phyloP scores from a whole-genome alignment of 805 yeast species.

The Kodamaea fukazawae region DNA sequence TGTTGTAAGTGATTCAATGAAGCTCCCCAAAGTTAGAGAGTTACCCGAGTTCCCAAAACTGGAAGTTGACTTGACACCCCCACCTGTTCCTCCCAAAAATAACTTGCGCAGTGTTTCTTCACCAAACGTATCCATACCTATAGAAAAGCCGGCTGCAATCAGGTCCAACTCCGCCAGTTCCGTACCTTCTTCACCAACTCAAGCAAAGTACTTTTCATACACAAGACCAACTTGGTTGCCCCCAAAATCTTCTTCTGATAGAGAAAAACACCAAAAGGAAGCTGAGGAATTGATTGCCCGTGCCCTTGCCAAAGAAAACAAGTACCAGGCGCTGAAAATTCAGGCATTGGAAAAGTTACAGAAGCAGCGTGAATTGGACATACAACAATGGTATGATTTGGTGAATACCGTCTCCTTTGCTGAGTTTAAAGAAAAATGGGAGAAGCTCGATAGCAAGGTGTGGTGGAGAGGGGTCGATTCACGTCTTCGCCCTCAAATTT shows the following conservation, averaged over 20 bases:
- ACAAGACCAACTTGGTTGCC: conserved; percentile 69
- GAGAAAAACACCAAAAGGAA: conserved; percentile 51
- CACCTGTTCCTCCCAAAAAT: conserved; percentile 6
- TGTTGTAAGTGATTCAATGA: not conserved
- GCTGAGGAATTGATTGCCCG: conserved; percentile 43
- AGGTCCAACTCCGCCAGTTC: conserved; percentile 1
- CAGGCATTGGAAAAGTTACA: conserved; percentile 29
- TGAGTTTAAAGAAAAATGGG: conserved; percentile 11
- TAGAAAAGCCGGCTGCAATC: not conserved
- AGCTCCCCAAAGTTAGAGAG: not conserved
- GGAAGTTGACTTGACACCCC: not conserved
- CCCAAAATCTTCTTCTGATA: conserved; percentile 56
- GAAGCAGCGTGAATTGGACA: conserved; percentile 36
- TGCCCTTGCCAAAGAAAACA: conserved; percentile 41
- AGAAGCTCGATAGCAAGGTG: conserved; percentile 11
- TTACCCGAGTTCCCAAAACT: not conserved
- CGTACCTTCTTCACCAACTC: conserved; percentile 3
- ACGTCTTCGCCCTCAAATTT: conserved; percentile 41
- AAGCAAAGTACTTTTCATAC: conserved; percentile 30
- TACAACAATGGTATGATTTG: conserved; percentile 17
- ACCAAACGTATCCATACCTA: conserved; percentile 5
- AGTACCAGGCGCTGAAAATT: conserved; percentile 28
- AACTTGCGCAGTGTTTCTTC: conserved; percentile 6
- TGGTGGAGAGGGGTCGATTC: conserved; percentile 26
- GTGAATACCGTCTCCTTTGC: conserved; percentile 9